phyloP scores from a whole-genome alignment of 768 basidiomycete genomes.

The Suillus fuscotomentosus region DNA sequence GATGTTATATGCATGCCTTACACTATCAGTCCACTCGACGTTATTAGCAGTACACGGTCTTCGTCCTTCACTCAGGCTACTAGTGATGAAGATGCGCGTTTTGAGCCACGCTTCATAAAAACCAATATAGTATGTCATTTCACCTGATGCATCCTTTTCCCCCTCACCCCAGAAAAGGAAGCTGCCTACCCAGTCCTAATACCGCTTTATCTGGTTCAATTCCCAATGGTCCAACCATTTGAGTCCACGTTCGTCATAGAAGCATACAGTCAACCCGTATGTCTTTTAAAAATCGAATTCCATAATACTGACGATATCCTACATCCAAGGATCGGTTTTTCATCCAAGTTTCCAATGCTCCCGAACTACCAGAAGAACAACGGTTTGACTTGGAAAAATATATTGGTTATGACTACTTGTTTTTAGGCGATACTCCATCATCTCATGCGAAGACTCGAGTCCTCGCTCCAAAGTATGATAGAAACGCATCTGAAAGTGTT shows the following conservation, averaged over 20 bases:
- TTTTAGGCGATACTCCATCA: conserved; percentile 6
- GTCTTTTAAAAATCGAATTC: neutral
- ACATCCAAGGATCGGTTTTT: conserved; percentile 23
- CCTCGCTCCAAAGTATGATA: conserved; percentile 19
- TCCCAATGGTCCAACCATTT: conserved; percentile 32
- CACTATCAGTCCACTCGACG: conserved; percentile 49
- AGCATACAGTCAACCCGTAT: conserved; percentile 26
- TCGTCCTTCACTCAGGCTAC: conserved; percentile 36
- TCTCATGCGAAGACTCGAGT: conserved; percentile 15
- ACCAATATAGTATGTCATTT: conserved; percentile 41
- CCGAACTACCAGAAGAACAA: conserved; percentile 6
- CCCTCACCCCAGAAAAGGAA: conserved; percentile 34
- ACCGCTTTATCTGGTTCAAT: conserved; percentile 61
- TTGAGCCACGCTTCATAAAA: conserved; percentile 44
- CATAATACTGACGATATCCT: neutral
- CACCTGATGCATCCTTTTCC: neutral
- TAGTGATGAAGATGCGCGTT: conserved; percentile 37
- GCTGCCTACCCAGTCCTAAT: conserved; percentile 62
- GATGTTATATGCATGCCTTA: conserved; percentile 59
- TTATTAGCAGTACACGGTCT: conserved; percentile 36
- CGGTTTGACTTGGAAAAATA: neutral
- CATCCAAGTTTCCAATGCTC: conserved; percentile 22
- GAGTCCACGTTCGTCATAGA: conserved; percentile 28
- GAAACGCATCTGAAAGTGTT: conserved; percentile 35
- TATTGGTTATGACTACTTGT: conserved; percentile 1